Evolutionary conservation across 352 stramenopile species (phyloP), one percentile per base, ranked within the genome.

Genomic region (Pythium myriotylum): DNA sequence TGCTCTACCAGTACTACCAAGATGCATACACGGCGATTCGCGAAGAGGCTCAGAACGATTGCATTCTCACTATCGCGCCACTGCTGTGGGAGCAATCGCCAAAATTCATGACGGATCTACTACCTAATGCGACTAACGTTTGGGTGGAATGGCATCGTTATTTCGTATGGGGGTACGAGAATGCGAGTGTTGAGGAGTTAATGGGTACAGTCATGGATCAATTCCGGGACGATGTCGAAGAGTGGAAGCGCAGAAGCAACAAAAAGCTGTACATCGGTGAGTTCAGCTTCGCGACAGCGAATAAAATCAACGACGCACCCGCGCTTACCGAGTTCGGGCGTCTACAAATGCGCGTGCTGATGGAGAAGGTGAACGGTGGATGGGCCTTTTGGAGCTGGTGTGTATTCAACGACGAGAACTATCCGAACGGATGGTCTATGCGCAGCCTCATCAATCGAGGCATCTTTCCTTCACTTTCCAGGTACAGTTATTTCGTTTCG

Each of bases 81-180:
- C 41, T 86, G 32, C 58, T 91, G 47, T 82, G 61, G 59, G 56
- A 82, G 41, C 83, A 91, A 46, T 64, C 43, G 2, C 66, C 79
- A 0, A 67, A 76, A 9, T 54, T 72, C 9, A 74, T 91, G 52
- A 77, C 67, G 3, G 76, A 76, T 22, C 75, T 94, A 29, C 77
- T 92, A 68, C 72, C 76, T 0, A 65, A 62, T 33, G 87, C 77
- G 50, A 80, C 49, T 17, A 95, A 95, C 33, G 83, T 92, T 10
- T 92, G 83, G 85, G 75, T 91, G 22, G 85, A 94, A 27, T 94
- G 83, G 81, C 85, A 94, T 46, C 79, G 68, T 39, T 94, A 92
- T 67, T 92, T 92, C 53, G 70, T 92, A 0, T 94, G 83, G 85
- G 85, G 85, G 51, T 91, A 87, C 68, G 77, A 92, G 57, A 45